These are phyloP conservation scores for Coemansia sp. DNA, from an alignment of 192 early-diverging fungal genomes.

Conservation along the genomic window DNA sequence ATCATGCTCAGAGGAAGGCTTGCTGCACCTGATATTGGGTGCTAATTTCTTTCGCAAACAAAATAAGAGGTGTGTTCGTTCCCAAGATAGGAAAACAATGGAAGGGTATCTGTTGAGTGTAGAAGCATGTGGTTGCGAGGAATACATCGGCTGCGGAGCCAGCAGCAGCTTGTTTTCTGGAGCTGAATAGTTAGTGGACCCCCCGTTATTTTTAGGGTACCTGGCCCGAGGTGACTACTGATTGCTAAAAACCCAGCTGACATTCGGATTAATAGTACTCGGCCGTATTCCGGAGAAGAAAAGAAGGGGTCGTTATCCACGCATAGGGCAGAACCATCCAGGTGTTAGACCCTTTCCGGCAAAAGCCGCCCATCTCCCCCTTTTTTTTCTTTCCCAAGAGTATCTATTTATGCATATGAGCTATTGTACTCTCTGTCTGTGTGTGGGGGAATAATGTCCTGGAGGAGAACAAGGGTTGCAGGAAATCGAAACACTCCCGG, in stretches of 20 bases:
- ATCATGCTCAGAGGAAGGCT: neutral
- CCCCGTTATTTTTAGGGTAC: neutral
- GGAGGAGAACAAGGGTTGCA: neutral
- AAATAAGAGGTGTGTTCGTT: neutral
- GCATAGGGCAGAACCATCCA: constrained; percentile 5
- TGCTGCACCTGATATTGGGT: neutral
- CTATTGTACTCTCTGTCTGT: neutral
- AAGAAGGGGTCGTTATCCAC: neutral
- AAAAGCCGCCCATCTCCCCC: constrained; percentile 1
- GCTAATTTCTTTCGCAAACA: neutral
- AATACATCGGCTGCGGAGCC: constrained; percentile 1
- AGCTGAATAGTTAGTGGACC: neutral
- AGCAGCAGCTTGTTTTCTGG: neutral
- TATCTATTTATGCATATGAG: neutral
- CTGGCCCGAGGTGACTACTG: neutral
- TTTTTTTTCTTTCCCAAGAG: neutral
- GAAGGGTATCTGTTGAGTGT: neutral
- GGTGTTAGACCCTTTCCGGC: neutral
- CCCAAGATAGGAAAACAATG: neutral
- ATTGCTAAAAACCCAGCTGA: neutral
- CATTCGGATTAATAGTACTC: neutral
- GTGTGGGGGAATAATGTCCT: neutral
- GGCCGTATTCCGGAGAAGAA: constrained; percentile 3
- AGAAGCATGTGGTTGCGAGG: neutral
- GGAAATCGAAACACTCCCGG: constrained; percentile 6